Conservation (phyloP, 2,329 filamentous ascomycete genomes). For the Triangularia setosa region DNA sequence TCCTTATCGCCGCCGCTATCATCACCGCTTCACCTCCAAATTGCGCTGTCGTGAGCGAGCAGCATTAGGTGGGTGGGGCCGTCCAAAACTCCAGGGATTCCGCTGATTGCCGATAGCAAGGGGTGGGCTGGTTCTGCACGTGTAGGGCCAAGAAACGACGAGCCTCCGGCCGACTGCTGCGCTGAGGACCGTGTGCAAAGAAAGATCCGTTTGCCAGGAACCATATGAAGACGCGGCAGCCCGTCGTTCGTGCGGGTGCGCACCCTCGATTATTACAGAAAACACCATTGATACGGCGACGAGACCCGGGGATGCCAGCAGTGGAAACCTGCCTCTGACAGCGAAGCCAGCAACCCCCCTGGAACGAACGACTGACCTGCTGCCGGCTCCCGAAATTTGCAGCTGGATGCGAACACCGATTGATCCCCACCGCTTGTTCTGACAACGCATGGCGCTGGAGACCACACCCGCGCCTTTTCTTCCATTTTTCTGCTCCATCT, state of each 20-base stretch:
- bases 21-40: conserved; percentile 8
- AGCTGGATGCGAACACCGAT: conserved; percentile 7
- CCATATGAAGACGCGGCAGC: conserved; percentile 14
- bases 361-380: neutral
- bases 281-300: conserved; percentile 6
- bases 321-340: conserved; percentile 12
- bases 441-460: conserved; percentile 4
- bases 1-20: neutral
- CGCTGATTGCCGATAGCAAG: conserved; percentile 22
- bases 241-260: conserved; percentile 11
- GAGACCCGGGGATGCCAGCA: conserved; percentile 6
- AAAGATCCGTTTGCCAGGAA: neutral
- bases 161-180: neutral
- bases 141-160: conserved; percentile 8
- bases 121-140: conserved; percentile 14
- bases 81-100: conserved; percentile 14
- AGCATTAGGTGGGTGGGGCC: conserved; percentile 19
- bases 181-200: neutral
- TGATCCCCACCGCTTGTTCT: conserved; percentile 14
- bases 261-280: neutral
- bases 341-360: neutral
- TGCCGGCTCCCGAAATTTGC: conserved; percentile 20
- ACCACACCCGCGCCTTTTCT: neutral
- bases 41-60: conserved; percentile 10
- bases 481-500: neutral